A percentile compares a stretch with the other conserved stretches of the same genome.
These are phyloP conservation scores for Dovyalis caffra DNA, from an alignment of 345 rosid genomes.

Conservation along the genomic window DNA sequence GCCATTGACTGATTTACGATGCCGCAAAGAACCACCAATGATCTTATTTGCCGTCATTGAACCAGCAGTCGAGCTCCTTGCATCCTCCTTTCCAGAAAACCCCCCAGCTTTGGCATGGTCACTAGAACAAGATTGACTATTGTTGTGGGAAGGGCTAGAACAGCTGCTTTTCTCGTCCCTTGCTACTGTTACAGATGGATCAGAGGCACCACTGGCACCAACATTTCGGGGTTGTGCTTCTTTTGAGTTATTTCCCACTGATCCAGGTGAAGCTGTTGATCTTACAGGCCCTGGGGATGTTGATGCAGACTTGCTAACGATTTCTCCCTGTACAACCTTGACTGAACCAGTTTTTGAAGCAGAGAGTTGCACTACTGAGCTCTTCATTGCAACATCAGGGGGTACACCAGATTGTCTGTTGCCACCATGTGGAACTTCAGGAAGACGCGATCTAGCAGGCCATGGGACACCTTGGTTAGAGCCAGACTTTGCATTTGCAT, in stretches of 20 bases:
- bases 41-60: constrained; percentile 42
- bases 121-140: constrained; percentile 67
- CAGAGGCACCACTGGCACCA: constrained; percentile 35
- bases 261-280: constrained; percentile 45
- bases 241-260: constrained; percentile 40
- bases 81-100: constrained; percentile 58
- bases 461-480: constrained; percentile 59
- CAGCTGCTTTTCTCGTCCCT: constrained; percentile 81
- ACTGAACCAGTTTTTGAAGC: constrained; percentile 55
- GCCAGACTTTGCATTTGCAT: constrained; percentile 68
- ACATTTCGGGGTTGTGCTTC: constrained; percentile 53
- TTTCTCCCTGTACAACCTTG: constrained; percentile 56
- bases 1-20: constrained; percentile 58
- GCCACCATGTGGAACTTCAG: constrained; percentile 58
- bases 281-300: constrained; percentile 58
- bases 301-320: constrained; percentile 43
- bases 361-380: constrained; percentile 53
- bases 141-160: constrained; percentile 82
- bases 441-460: constrained; percentile 61
- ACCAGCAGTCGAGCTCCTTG: constrained; percentile 58
- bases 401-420: constrained; percentile 55
- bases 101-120: constrained; percentile 62
- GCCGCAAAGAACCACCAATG: constrained; percentile 49
- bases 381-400: constrained; percentile 57
- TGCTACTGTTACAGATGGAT: constrained; percentile 36